Evolutionary conservation across 495 filamentous ascomycete genomes (phyloP), one percentile per base, ranked within the genome.

Genomic region (Podospora anserina): DNA sequence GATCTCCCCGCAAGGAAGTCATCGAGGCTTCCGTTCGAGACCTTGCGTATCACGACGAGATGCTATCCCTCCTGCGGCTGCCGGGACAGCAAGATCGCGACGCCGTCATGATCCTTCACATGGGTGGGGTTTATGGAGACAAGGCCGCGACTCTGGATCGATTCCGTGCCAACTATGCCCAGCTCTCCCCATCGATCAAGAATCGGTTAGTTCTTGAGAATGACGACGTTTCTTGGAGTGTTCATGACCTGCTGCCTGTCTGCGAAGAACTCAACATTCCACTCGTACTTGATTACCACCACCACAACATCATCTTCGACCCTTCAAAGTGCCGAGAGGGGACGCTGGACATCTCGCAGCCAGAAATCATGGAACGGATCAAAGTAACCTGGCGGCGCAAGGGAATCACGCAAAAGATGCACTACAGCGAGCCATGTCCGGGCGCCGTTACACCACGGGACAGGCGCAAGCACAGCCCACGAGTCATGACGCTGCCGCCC

Each of bases 261-360:
- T 99, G 94, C 78, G 90, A 97, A 77, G 94, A 96, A 73, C 83
- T 98, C 56, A 91, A 93, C 75, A 97, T 99, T 63, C 95, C 94
- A 0, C 80, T 97, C 4, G 94, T 97, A 5, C 88, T 97, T 18
- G 95, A 97, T 78, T 99, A 87, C 71, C 94, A 97, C 71, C 95
- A 99, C 71, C 91, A 97, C 82, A 97, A 97, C 77, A 97, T 98
- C 72, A 82, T 95, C 28, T 96, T 96, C 71, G 90, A 95, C 74
- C 68, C 82, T 3, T 80, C 79, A 9, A 72, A 91, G 67, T 81
- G 96, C 27, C 90, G 94, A 0, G 94, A 95, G 78, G 94, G 95
- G 1, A 97, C 92, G 0, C 82, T 88, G 44, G 95, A 97, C 74
- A 92, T 99, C 74, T 85, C 95, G 26, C 88, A 86, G 63, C 87